Percentiles rank a stretch among this genome's conserved stretches.
phyloP scores from a whole-genome alignment of 768 basidiomycete species.

The Pholiota microspora region DNA sequence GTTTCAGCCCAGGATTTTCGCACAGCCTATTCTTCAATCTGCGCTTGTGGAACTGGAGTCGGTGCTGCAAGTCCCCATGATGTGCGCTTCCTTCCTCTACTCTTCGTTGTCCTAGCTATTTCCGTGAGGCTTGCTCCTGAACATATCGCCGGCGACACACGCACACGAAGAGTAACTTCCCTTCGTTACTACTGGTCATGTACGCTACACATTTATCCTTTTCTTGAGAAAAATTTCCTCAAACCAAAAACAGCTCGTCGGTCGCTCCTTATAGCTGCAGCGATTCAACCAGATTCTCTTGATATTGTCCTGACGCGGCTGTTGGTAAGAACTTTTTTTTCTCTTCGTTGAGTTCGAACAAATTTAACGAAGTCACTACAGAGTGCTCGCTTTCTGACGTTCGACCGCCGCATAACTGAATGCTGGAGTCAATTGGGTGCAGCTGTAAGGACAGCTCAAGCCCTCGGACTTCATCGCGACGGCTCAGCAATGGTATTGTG shows the following conservation, averaged over 20 bases:
- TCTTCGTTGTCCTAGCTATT: conserved; percentile 91
- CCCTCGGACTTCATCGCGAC: conserved; percentile 89
- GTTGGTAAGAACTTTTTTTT: conserved; percentile 50
- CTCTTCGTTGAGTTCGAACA: not conserved
- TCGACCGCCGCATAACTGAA: conserved; percentile 87
- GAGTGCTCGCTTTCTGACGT: conserved; percentile 59
- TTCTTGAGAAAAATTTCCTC: conserved; percentile 10
- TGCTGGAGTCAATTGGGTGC: conserved; percentile 97
- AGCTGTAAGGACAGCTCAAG: conserved; percentile 89
- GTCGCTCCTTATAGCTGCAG: conserved; percentile 86
- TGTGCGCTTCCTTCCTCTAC: conserved; percentile 83
- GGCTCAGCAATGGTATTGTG: conserved; percentile 68
- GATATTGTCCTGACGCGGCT: conserved; percentile 93
- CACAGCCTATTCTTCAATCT: conserved; percentile 62
- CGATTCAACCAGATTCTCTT: conserved; percentile 89
- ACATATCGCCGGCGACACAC: conserved; percentile 76
- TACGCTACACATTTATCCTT: no score
- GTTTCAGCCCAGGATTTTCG: conserved; percentile 85
- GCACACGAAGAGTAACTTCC: conserved; percentile 73
- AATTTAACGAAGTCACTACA: conserved; percentile 17
- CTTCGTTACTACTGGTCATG: conserved; percentile 95
- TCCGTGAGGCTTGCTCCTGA: conserved; percentile 85
- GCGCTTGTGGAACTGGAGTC: conserved; percentile 56
- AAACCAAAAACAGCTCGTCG: conserved; percentile 60
- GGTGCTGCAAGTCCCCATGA: conserved; percentile 68